Base-by-base conservation (phyloP, 163 green algal species). In the Chlorella variabilis region DNA sequence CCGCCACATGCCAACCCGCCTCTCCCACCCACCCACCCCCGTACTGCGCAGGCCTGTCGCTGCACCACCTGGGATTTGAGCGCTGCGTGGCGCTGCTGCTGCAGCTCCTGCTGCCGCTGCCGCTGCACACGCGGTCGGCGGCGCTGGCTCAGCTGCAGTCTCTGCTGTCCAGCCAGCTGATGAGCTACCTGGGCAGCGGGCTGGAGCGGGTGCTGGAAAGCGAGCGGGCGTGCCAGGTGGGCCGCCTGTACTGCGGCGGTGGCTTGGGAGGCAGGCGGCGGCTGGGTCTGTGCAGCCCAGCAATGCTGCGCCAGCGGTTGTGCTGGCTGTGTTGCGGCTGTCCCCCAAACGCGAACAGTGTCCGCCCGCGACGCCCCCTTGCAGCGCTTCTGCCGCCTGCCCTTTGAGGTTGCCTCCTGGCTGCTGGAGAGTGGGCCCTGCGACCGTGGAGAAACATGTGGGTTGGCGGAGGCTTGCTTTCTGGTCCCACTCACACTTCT, bases 191-290 rank as follows among this genome's bases (percentile, higher is more conserved):
- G 58, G 75, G 75, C 25, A 49, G 18, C 11, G 39, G 39, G 27
- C 41, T 81, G 58, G 75, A 81, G 59, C 75, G 75, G 20, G 75
- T 81, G 75, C 41, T 81, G 59, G 75, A 81, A 31, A 81, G 75
- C 75, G 75, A 73, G 75, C 39, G 41, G 5, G 62, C 36, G 29
- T 73, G 75, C 75, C 58, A 81, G 75, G 58, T 81, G 58, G 17
- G 73, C 21, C 2, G 39, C 39, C 15, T 39, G 25, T 25, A 7
- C 9, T 41, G 66, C 8, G 25, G 6, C 13, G 15, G 39, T n/a
- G n/a, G n/a, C n/a, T n/a, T n/a, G n/a, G n/a, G n/a, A n/a, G n/a
- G n/a, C n/a, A n/a, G n/a, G n/a, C n/a, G n/a, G n/a, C n/a, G 65
- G 4, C 18, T 31, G 8, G 34, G 9, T 17, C 17, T 71, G 65